Evolutionary conservation across 495 filamentous ascomycete genomes (phyloP).

Genomic region (Baudoinia panamericana): DNA sequence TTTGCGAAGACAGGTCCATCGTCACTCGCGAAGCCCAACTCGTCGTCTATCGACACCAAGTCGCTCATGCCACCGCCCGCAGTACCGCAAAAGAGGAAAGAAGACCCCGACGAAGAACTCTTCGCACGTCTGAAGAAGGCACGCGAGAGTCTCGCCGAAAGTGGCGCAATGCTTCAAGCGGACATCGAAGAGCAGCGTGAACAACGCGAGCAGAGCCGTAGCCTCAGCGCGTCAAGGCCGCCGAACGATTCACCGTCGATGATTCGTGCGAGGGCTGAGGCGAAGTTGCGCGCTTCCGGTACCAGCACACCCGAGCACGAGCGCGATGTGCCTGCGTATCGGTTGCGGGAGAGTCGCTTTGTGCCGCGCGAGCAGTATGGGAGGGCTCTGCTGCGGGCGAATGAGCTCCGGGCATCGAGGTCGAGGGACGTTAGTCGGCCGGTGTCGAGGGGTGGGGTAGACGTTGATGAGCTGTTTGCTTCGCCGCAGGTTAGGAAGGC

Average conservation of each 20-base stretch:
- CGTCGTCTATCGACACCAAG: too few species aligned
- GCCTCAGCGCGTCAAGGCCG: conserved; percentile 5
- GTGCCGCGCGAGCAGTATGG: conserved; percentile 30
- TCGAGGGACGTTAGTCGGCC: conserved; percentile 12
- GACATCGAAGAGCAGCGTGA: conserved; percentile 6
- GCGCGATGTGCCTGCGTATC: conserved; percentile 15
- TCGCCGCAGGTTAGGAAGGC: not conserved
- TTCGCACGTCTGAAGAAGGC: conserved; percentile 21
- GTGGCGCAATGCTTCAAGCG: conserved; percentile 3
- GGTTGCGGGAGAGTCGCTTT: conserved; percentile 24
- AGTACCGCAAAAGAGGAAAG: not conserved
- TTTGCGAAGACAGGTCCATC: not conserved
- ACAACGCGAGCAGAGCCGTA: not conserved
- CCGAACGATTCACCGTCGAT: conserved; percentile 19
- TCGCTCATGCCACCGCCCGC: conserved; percentile 8
- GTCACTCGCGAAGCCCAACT: not conserved
- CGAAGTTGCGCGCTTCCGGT: conserved; percentile 9
- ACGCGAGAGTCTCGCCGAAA: conserved; percentile 16
- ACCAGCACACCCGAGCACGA: not conserved
- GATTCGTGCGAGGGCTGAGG: conserved; percentile 10
- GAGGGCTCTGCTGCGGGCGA: conserved; percentile 16
- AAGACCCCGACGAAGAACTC: conserved; percentile 25
- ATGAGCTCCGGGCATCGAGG: conserved; percentile 10
- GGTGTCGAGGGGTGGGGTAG: not conserved
- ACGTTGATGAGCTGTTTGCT: not conserved